Evolutionary conservation across 805 yeast species (phyloP).

Genomic region (Ogataea pini): DNA sequence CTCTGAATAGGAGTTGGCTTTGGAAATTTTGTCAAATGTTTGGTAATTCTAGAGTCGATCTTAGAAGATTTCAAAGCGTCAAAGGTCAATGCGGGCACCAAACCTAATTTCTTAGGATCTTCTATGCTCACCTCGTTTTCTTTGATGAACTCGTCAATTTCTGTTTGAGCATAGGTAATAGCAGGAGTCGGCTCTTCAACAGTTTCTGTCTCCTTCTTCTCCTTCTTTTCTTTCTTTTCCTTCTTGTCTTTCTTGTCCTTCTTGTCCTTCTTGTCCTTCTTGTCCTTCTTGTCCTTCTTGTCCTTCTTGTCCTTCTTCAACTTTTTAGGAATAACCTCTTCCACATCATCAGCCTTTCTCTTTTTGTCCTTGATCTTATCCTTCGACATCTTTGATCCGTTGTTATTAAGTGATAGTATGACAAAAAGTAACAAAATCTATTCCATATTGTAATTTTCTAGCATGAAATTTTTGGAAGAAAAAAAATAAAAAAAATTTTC

Average conservation of each 20-base stretch:
- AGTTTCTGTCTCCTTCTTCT: constrained; percentile 42
- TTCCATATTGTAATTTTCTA: neutral
- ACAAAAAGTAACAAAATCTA: too few relatives aligned
- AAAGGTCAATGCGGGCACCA: constrained; percentile 74
- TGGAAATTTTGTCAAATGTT: constrained; percentile 70
- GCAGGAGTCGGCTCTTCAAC: constrained; percentile 28
- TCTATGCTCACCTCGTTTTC: constrained; percentile 80
- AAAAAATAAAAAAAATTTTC: neutral
- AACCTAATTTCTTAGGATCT: constrained; percentile 52
- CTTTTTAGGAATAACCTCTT: neutral
- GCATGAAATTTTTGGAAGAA: neutral
- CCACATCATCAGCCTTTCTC: constrained; percentile 12
- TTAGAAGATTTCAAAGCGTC: constrained; percentile 47
- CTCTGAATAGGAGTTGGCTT: constrained; percentile 97
- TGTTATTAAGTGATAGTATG: too few relatives aligned
- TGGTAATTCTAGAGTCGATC: constrained; percentile 55
- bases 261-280: constrained; percentile 29
- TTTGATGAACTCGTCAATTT: constrained; percentile 59
- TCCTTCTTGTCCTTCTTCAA: constrained; percentile 17
- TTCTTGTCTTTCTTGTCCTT: constrained; percentile 33
- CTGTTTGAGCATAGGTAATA: constrained; percentile 46
- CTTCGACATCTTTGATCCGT: constrained; percentile 25
- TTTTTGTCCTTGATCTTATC: constrained; percentile 32
- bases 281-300: constrained; percentile 31
- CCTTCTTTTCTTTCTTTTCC: constrained; percentile 38